Percentiles rank a stretch among this genome's conserved stretches.
Conservation (phyloP, 2,329 filamentous ascomycete genomes). For the Neonectria magnoliae region DNA sequence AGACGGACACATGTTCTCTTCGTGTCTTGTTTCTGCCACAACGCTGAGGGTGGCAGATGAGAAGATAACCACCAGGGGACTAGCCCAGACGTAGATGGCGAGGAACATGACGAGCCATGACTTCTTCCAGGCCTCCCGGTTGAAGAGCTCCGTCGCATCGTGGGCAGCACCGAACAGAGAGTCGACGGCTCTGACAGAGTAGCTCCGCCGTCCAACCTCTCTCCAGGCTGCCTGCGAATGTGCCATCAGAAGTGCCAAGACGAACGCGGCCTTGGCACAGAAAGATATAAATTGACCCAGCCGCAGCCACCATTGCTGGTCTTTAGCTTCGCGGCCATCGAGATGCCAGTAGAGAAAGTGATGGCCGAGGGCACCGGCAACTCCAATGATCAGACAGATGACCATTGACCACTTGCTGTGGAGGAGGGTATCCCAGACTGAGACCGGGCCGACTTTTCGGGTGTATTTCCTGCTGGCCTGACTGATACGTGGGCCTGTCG, state of each 20-base stretch:
- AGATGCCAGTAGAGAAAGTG: constrained; percentile 15
- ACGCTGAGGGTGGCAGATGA: constrained; percentile 33
- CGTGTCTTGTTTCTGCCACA: not conserved
- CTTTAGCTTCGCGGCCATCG: constrained; percentile 10
- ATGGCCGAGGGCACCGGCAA: constrained; percentile 14
- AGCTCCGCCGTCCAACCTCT: constrained; percentile 17
- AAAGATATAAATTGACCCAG: constrained; percentile 29
- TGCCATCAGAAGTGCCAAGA: constrained; percentile 23
- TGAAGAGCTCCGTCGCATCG: constrained; percentile 28
- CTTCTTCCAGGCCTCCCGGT: constrained; percentile 32
- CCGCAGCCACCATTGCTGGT: constrained; percentile 24
- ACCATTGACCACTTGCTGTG: constrained; percentile 25
- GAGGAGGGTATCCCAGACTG: constrained; percentile 12
- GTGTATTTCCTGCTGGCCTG: constrained; percentile 8
- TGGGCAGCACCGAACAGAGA: constrained; percentile 31
- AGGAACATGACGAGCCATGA: constrained; percentile 37
- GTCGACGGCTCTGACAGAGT: constrained; percentile 28
- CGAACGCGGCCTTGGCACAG: constrained; percentile 20
- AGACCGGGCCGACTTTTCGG: not conserved
- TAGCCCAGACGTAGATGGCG: constrained; percentile 35
- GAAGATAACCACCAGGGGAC: constrained; percentile 33
- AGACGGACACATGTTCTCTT: constrained; percentile 23
- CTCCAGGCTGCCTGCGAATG: constrained; percentile 25
- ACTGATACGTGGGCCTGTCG: not conserved
- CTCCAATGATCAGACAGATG: constrained; percentile 15